A percentile compares a stretch with the other conserved stretches of the same genome.
Evolutionary conservation across 2,329 filamentous ascomycete genomes (phyloP).

Genomic region (Aureobasidium leucospermi): DNA sequence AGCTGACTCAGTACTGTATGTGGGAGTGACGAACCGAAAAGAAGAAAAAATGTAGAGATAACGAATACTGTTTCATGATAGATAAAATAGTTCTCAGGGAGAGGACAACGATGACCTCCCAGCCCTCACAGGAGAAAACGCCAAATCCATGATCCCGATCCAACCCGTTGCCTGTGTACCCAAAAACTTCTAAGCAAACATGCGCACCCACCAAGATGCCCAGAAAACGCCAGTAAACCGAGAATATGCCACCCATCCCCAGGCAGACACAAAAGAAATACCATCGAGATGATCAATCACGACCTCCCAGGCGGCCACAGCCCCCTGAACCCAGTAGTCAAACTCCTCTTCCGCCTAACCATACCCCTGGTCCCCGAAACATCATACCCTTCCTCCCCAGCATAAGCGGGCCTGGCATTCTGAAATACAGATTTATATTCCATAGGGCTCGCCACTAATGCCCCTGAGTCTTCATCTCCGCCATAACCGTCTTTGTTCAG

Average conservation of each 20-base stretch:
- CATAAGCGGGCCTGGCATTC: background rate
- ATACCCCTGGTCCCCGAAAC: conserved; percentile 21
- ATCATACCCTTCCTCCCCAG: conserved; percentile 14
- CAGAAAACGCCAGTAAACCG: background rate
- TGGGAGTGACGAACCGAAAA: too few relatives aligned
- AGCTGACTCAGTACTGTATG: too few relatives aligned
- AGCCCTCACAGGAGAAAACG: too few relatives aligned
- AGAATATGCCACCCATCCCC: background rate
- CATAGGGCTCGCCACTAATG: conserved; percentile 31
- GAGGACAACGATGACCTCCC: too few relatives aligned
- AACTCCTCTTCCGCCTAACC: conserved; percentile 21
- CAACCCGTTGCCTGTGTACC: too few relatives aligned
- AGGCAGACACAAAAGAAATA: background rate
- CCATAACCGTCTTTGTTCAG: background rate
- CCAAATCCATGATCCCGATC: too few relatives aligned
- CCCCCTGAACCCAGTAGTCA: conserved; percentile 24
- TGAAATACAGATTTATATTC: conserved; percentile 38
- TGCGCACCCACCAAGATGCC: too few relatives aligned
- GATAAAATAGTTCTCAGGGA: too few relatives aligned
- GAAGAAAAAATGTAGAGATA: too few relatives aligned
- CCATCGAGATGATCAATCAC: background rate
- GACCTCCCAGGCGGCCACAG: conserved; percentile 18
- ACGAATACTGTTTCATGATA: too few relatives aligned
- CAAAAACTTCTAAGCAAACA: too few relatives aligned
- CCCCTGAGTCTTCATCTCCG: background rate